These are phyloP conservation scores for Collariella sp. DNA, from an alignment of 495 filamentous ascomycete genomes.

Conservation along the genomic window DNA sequence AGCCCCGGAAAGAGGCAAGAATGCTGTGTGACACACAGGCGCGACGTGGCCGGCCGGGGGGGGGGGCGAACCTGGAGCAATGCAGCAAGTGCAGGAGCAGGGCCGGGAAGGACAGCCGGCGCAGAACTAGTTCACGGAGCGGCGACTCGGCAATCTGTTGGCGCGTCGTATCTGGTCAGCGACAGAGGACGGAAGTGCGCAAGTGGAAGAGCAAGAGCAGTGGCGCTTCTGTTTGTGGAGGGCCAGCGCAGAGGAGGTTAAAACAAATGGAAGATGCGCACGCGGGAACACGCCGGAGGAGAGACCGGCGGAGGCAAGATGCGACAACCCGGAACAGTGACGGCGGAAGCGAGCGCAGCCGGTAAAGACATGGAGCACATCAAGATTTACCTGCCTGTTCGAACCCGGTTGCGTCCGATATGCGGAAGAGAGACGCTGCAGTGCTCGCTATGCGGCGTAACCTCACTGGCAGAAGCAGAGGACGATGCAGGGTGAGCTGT, in stretches of 20 bases:
- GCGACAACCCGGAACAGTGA: not conserved
- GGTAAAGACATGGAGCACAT: not conserved
- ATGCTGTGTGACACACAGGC: not conserved
- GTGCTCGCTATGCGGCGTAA: slow-evolving; percentile 13
- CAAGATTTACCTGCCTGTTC: not conserved
- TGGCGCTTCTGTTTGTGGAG: not conserved
- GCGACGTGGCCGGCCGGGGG: slow-evolving; percentile 5
- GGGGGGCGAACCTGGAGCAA: not conserved
- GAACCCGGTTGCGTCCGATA: not conserved
- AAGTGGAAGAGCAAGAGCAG: slow-evolving; percentile 3
- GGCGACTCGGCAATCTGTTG: not conserved
- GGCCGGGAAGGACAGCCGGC: not conserved
- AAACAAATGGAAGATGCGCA: not conserved
- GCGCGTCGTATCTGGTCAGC: slow-evolving; percentile 1
- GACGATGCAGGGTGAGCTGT: slow-evolving; percentile 21
- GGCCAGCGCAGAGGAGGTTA: not conserved
- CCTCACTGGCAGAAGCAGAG: slow-evolving; percentile 14
- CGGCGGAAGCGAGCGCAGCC: not conserved
- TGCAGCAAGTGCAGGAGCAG: not conserved
- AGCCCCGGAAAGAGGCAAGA: not conserved
- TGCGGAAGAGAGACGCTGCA: slow-evolving; percentile 10
- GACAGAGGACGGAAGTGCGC: not conserved
- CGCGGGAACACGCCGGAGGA: too few species aligned
- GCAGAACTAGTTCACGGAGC: not conserved
- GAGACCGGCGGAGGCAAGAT: not conserved